These are phyloP conservation scores for Talaromyces marneffei DNA, from an alignment of 2,329 filamentous ascomycete genomes.

Conservation along the genomic window DNA sequence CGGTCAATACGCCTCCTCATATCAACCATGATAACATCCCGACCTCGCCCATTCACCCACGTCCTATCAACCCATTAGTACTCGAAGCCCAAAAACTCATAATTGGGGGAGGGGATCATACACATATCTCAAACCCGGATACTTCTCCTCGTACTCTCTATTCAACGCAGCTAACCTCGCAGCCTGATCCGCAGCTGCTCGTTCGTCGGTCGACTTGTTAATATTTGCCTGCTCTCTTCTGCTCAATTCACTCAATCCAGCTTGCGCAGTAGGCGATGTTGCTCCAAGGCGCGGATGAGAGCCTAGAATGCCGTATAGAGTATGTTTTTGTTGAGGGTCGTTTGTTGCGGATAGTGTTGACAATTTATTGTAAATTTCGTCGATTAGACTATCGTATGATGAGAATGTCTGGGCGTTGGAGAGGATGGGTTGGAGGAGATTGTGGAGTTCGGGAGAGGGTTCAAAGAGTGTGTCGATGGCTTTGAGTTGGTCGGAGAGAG, in stretches of 20 bases:
- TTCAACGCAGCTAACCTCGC: slow-evolving; percentile 60
- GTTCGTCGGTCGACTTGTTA: slow-evolving; percentile 37
- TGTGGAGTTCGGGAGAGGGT: slow-evolving; percentile 67
- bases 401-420: slow-evolving; percentile 50
- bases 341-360: slow-evolving; percentile 51
- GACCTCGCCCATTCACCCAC: slow-evolving; percentile 77
- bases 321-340: slow-evolving; percentile 47
- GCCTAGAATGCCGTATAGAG: slow-evolving; percentile 66
- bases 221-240: slow-evolving; percentile 76
- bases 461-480: slow-evolving; percentile 79
- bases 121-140: slow-evolving; percentile 80
- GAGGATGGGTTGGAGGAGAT: slow-evolving; percentile 64
- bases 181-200: slow-evolving; percentile 48
- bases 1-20: slow-evolving; percentile 70
- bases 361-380: slow-evolving; percentile 59
- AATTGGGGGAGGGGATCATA: slow-evolving; percentile 9
- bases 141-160: slow-evolving; percentile 68
- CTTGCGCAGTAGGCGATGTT: slow-evolving; percentile 43
- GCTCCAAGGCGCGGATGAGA: slow-evolving; percentile 80
- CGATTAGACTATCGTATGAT: slow-evolving; percentile 65
- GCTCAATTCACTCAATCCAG: slow-evolving; percentile 65
- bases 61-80: slow-evolving; percentile 44
- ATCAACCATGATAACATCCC: slow-evolving; percentile 71
- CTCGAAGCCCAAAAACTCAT: neutral
- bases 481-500: slow-evolving; percentile 47